Percentiles rank a stretch among this genome's conserved stretches.
phyloP scores from a whole-genome alignment of 1,284 basidiomycete species.

The Rhodotorula sp. region DNA sequence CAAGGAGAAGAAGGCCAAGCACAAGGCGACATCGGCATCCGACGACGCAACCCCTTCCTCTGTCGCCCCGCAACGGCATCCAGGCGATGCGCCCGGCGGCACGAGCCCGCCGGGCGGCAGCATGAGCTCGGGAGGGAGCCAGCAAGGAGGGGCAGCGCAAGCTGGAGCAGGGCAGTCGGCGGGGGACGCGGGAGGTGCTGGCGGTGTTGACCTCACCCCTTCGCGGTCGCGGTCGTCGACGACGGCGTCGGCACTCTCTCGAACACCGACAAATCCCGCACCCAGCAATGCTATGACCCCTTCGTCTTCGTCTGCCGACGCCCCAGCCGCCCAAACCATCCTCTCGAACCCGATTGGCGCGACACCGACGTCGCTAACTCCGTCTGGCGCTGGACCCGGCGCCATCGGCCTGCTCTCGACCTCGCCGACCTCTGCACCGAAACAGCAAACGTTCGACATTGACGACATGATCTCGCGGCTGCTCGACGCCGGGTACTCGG shows the following conservation, averaged over 20 bases:
- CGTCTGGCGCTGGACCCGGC: background rate
- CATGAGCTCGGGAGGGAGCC: background rate
- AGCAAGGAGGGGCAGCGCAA: background rate
- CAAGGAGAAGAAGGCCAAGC: constrained; percentile 33
- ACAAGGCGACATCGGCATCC: background rate
- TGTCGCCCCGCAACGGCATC: background rate
- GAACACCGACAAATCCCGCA: background rate
- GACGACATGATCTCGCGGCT: constrained; percentile 98
- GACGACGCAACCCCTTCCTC: background rate
- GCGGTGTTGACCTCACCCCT: background rate
- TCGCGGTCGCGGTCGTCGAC: constrained; percentile 11
- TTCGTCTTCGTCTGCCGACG: constrained; percentile 23
- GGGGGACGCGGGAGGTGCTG: background rate
- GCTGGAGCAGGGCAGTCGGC: background rate
- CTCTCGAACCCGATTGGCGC: constrained; percentile 46
- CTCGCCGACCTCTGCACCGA: constrained; percentile 28
- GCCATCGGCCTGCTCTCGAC: constrained; percentile 30
- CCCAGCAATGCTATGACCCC: background rate
- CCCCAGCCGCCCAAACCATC: constrained; percentile 52
- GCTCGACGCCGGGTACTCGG: constrained; percentile 94
- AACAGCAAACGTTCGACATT: constrained; percentile 69
- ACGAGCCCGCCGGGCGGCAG: background rate
- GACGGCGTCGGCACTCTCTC: constrained; percentile 4
- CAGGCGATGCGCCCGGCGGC: no score
- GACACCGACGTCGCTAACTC: constrained; percentile 12